A percentile compares a stretch with the other conserved stretches of the same genome.
These are phyloP conservation scores for Neoarthrinium moseri DNA, from an alignment of 2,329 filamentous ascomycete genomes.

Conservation along the genomic window DNA sequence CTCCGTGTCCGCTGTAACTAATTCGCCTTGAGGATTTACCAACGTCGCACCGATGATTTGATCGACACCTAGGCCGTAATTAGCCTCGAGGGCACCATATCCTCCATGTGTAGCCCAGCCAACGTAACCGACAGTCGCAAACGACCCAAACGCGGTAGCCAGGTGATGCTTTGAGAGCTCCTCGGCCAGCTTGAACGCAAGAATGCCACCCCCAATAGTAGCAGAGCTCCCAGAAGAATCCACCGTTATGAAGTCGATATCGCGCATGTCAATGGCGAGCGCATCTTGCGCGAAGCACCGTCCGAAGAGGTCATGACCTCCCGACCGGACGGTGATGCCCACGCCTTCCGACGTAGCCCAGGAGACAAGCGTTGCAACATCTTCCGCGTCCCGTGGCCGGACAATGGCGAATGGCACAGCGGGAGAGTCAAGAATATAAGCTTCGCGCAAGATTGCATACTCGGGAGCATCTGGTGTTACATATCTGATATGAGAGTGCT, in stretches of 20 bases:
- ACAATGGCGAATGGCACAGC: not conserved
- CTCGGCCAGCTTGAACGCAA: not conserved
- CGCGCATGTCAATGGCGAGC: not conserved
- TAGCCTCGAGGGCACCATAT: conserved; percentile 28
- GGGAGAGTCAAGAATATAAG: not conserved
- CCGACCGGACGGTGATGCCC: not conserved
- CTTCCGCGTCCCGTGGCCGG: not conserved
- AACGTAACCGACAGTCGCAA: conserved; percentile 28
- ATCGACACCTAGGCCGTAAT: conserved; percentile 34
- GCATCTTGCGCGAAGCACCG: not conserved
- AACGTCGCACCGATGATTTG: conserved; percentile 36
- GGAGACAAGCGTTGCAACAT: not conserved
- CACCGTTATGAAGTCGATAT: not conserved
- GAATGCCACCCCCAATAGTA: not conserved
- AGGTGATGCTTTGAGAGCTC: not conserved
- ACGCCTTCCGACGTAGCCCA: not conserved
- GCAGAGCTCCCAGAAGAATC: not conserved
- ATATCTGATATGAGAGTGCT: not conserved
- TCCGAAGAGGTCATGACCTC: not conserved
- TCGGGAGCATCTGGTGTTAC: not conserved
- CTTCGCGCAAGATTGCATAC: not conserved
- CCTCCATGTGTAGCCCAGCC: conserved; percentile 35
- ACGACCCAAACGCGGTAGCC: conserved; percentile 10
- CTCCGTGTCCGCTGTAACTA: conserved; percentile 34
- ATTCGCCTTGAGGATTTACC: conserved; percentile 33